Evolutionary conservation across 2,329 filamentous ascomycete species (phyloP).

Genomic region (Decorospora gaudefroyi): DNA sequence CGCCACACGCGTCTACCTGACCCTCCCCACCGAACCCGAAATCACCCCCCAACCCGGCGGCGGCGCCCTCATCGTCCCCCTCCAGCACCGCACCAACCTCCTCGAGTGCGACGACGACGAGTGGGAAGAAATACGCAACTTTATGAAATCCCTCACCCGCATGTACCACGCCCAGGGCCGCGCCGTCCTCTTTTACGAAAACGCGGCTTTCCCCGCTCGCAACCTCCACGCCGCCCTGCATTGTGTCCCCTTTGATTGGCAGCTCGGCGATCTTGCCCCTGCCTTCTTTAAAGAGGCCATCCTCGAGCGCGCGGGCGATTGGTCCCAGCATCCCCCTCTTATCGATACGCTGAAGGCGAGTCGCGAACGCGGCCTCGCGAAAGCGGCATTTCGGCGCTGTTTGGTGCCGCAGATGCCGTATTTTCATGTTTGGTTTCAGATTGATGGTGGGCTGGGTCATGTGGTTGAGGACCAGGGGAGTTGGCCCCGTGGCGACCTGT

Average conservation of each 20-base stretch:
- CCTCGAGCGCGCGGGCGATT: slow-evolving; percentile 83
- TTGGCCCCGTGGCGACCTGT: slow-evolving; percentile 91
- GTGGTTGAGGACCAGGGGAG: slow-evolving; percentile 81
- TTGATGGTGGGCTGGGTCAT: slow-evolving; percentile 91
- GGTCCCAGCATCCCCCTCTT: slow-evolving; percentile 92
- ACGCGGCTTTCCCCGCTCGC: slow-evolving; percentile 79
- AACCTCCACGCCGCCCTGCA: slow-evolving; percentile 84
- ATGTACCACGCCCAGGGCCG: slow-evolving; percentile 94
- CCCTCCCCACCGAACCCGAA: slow-evolving; percentile 87
- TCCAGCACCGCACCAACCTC: slow-evolving; percentile 84
- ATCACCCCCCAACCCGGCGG: slow-evolving; percentile 79
- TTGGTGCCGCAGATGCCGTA: slow-evolving; percentile 97
- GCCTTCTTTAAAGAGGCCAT: slow-evolving; percentile 97
- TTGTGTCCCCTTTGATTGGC: slow-evolving; percentile 85
- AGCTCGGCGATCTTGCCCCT: slow-evolving; percentile 86
- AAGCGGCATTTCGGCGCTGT: slow-evolving; percentile 76
- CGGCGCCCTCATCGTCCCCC: slow-evolving; percentile 84
- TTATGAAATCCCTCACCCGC: slow-evolving; percentile 94
- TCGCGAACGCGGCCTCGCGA: slow-evolving; percentile 72
- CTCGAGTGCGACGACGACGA: slow-evolving; percentile 99
- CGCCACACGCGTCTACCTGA: slow-evolving; percentile 83
- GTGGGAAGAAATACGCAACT: slow-evolving; percentile 98
- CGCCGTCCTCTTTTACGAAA: slow-evolving; percentile 96
- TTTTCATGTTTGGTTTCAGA: slow-evolving; percentile 91
- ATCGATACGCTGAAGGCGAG: slow-evolving; percentile 78